Conservation (phyloP, 2,329 filamentous ascomycete genomes). For the Chaetomiaceae sp. region DNA sequence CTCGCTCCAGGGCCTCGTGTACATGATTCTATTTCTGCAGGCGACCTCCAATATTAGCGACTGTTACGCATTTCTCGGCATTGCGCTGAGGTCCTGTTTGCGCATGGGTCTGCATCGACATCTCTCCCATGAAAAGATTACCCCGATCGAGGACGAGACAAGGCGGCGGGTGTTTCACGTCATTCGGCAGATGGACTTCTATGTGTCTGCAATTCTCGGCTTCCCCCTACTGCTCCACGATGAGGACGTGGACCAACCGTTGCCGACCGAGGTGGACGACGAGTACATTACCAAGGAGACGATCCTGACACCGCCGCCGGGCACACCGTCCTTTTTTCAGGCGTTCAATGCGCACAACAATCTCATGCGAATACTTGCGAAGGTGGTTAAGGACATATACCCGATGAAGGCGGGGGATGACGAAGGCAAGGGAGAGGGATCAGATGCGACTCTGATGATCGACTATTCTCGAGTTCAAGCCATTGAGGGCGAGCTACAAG, state of each 20-base stretch:
- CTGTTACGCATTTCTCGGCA: conserved; percentile 74
- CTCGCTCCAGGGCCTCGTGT: conserved; percentile 68
- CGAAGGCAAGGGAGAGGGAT: conserved; percentile 37
- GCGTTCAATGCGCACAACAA: conserved; percentile 61
- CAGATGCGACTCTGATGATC: conserved; percentile 52
- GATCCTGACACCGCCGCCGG: conserved; percentile 49
- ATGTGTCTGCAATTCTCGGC: conserved; percentile 60
- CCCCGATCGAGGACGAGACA: conserved; percentile 57
- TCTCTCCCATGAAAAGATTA: conserved; percentile 56
- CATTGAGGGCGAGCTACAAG: conserved; percentile 57
- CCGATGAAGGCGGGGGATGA: conserved; percentile 53
- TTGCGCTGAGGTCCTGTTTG: conserved; percentile 68
- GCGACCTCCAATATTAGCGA: conserved; percentile 71
- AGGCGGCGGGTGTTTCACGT: conserved; percentile 62
- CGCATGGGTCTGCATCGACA: conserved; percentile 73
- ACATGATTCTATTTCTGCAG: conserved; percentile 76
- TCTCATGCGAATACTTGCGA: conserved; percentile 57
- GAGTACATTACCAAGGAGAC: conserved; percentile 57
- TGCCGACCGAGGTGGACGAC: conserved; percentile 60
- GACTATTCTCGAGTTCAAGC: conserved; percentile 58
- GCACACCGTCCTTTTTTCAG: conserved; percentile 53
- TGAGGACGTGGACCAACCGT: conserved; percentile 62
- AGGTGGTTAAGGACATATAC: conserved; percentile 60
- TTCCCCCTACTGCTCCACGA: conserved; percentile 57
- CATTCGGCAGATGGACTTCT: conserved; percentile 64